Conservation (phyloP, 2,329 filamentous ascomycete genomes). For the Fusarium transvaalense region DNA sequence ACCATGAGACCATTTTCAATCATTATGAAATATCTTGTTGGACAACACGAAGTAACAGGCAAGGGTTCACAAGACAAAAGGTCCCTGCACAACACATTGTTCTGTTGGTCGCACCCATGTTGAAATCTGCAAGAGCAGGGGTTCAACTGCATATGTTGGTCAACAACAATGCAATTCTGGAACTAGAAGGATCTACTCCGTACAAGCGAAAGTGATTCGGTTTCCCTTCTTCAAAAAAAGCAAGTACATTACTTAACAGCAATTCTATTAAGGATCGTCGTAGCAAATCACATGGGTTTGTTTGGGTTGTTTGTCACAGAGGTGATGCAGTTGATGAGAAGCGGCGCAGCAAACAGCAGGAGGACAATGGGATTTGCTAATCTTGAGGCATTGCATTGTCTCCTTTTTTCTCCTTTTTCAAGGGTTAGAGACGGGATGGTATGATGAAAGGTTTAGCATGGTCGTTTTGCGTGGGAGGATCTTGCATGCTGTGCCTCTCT, state of each 20-base stretch:
- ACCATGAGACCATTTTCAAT: not conserved
- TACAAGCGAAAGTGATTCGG: constrained; percentile 1
- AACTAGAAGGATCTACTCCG: not conserved
- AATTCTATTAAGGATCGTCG: not conserved
- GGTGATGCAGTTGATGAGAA: not conserved
- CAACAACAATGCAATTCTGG: not conserved
- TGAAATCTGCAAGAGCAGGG: constrained; percentile 2
- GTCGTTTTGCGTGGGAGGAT: not conserved
- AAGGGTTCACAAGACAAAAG: constrained; percentile 2
- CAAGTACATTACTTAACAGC: not conserved
- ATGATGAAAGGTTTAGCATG: not conserved
- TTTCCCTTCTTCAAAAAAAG: not conserved
- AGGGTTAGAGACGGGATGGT: too few relatives aligned
- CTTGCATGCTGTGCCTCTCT: not conserved
- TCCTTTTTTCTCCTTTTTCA: not conserved
- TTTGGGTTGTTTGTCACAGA: not conserved
- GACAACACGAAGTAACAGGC: not conserved
- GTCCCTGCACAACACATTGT: not conserved
- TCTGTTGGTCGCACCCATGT: not conserved
- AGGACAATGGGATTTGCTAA: constrained; percentile 1
- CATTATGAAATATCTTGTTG: not conserved
- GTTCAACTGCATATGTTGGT: not conserved
- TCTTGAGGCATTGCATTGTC: not conserved
- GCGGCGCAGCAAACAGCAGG: constrained; percentile 2
- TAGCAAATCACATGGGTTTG: not conserved